Base-by-base conservation (phyloP, 345 rosid species). In the Fremontodendron californicum region DNA sequence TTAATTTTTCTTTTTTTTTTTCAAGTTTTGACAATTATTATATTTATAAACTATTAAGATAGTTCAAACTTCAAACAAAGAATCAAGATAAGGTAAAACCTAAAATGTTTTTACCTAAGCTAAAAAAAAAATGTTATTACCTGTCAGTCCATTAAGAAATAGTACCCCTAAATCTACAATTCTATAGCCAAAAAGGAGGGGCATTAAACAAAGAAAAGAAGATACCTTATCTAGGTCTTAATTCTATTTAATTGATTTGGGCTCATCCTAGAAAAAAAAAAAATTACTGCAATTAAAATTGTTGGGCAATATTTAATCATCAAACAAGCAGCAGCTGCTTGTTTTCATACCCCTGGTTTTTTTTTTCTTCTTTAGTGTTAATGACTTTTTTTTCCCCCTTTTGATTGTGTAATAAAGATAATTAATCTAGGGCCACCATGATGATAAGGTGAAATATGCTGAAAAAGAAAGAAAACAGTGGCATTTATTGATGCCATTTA, bases 271-370 rank as follows among this genome's bases (percentile, higher is more conserved):
- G 0, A 29, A 3, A 7, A 15, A 46, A 1, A 48, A 73, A 23
- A 73, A 2, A n/a, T n/a, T n/a, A 60, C 39, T 18, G 57, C 51
- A 74, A 62, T 31, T 60, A 40, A 25, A 13, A 16, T 27, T 60
- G 25, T 6, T 48, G 42, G n/a, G 33, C 27, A 4, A 4, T 2
- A 15, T 63, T 62, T 13, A 45, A n/a, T 48, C 33, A 35, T 75
- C 16, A 75, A 75, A 62, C 78, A 48, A 49, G 62, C 37, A 62
- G 71, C 78, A 1, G 78, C 78, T 62, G 61, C 78, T 46, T 75
- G 78, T 23, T 75, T 75, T 62, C 3, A 5, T 12, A 13, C 78
- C 60, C 78, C 3, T 49, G 21, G 61, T 63, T 75, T 48, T 29
- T 21, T 46, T 21, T 69, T 35, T 23, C 23, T 18, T n/a, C 5